These are phyloP conservation scores for Daldinia eschscholtzii DNA, from an alignment of 2,329 filamentous ascomycete genomes.

Conservation along the genomic window DNA sequence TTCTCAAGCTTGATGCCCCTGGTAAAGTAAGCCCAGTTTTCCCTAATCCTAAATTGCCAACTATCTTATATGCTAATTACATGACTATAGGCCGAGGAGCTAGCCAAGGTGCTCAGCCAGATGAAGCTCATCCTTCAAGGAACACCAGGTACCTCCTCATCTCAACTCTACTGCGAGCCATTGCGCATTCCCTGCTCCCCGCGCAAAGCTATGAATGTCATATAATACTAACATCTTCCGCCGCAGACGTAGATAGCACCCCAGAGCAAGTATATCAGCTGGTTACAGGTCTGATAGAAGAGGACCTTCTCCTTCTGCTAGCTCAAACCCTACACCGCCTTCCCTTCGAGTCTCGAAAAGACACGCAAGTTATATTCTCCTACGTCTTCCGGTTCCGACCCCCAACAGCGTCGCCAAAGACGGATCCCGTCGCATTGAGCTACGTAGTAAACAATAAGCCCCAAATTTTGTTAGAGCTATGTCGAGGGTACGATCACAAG, in stretches of 20 bases:
- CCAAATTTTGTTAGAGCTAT: slow-evolving; percentile 88
- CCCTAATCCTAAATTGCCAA: slow-evolving; percentile 23
- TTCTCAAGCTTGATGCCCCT: slow-evolving; percentile 64
- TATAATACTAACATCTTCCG: slow-evolving; percentile 19
- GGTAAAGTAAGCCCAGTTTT: slow-evolving; percentile 58
- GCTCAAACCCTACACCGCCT: slow-evolving; percentile 85
- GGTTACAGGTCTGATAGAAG: slow-evolving; percentile 85
- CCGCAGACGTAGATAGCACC: slow-evolving; percentile 82
- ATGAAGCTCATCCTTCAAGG: slow-evolving; percentile 96
- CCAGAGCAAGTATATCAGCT: slow-evolving; percentile 91
- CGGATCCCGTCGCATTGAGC: slow-evolving; percentile 85
- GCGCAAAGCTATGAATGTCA: slow-evolving; percentile 6
- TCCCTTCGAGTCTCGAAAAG: slow-evolving; percentile 96
- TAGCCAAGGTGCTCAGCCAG: slow-evolving; percentile 85
- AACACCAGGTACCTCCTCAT: slow-evolving; percentile 76
- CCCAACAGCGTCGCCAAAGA: slow-evolving; percentile 72
- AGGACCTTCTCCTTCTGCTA: slow-evolving; percentile 88
- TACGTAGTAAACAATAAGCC: slow-evolving; percentile 90
- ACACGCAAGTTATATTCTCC: slow-evolving; percentile 94
- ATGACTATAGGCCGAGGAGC: slow-evolving; percentile 78
- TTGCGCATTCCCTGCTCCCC: slow-evolving; percentile 16
- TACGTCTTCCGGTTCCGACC: slow-evolving; percentile 93
- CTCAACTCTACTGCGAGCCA: background rate
- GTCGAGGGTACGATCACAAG: slow-evolving; percentile 88
- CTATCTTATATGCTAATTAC: slow-evolving; percentile 43